These are phyloP conservation scores for Lentinula detonsa DNA, from an alignment of 768 basidiomycete genomes.

Conservation along the genomic window DNA sequence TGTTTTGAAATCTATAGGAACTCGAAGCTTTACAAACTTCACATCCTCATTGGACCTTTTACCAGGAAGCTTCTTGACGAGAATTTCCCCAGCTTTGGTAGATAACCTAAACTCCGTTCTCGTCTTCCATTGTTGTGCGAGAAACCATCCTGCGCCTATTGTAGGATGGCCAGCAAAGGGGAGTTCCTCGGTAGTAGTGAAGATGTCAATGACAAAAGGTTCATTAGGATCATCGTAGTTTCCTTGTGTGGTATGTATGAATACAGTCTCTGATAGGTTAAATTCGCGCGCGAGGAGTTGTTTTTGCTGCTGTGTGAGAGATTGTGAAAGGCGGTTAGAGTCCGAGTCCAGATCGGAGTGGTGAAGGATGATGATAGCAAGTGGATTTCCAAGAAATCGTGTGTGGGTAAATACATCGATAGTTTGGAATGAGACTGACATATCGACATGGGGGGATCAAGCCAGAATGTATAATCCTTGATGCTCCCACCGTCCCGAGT, in stretches of 20 bases:
- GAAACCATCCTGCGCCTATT: conserved; percentile 35
- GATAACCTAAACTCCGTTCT: conserved; percentile 21
- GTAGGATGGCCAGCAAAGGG: conserved; percentile 44
- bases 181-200: conserved; percentile 31
- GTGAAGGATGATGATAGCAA: conserved; percentile 29
- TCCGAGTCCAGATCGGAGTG: conserved; percentile 8
- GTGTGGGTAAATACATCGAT: conserved; percentile 39
- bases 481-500: not conserved
- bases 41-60: not conserved
- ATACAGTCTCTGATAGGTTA: conserved; percentile 44
- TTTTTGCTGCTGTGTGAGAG: conserved; percentile 30
- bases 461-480: not conserved
- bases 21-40: conserved; percentile 23
- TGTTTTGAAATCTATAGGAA: conserved; percentile 36
- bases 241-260: conserved; percentile 25
- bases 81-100: conserved; percentile 38
- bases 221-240: conserved; percentile 11
- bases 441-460: not conserved
- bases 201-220: conserved; percentile 32
- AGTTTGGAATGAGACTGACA: conserved; percentile 19
- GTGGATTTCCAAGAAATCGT: conserved; percentile 36
- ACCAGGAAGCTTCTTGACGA: conserved; percentile 14
- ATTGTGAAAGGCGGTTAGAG: conserved; percentile 17
- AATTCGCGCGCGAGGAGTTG: conserved; percentile 41
- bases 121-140: conserved; percentile 21